A percentile compares a stretch with the other conserved stretches of the same genome.
Conservation (phyloP, 352 stramenopile genomes). For the Globisporangium camurandrum region DNA sequence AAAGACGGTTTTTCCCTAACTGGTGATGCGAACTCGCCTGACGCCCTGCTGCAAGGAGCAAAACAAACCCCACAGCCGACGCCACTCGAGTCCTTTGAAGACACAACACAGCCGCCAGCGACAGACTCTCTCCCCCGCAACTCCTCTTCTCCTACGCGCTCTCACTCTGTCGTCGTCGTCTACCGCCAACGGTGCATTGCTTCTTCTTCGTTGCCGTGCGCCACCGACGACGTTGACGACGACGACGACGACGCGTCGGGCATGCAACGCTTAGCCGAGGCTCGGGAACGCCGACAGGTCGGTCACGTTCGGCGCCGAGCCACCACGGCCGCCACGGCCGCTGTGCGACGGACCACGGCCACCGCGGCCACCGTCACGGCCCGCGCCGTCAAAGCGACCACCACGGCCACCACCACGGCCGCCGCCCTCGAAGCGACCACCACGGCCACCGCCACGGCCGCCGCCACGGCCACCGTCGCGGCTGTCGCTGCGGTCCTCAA, state of each 20-base stretch:
- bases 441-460: conserved; percentile 35
- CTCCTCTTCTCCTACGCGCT: neutral
- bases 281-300: conserved; percentile 83
- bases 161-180: conserved; percentile 13
- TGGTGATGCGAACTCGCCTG: conserved; percentile 47
- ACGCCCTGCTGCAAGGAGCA: no score
- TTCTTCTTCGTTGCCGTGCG: no score
- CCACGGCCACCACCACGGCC: conserved; percentile 46
- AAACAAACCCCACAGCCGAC: neutral
- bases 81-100: neutral
- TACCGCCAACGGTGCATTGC: conserved; percentile 36
- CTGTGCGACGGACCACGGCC: conserved; percentile 20
- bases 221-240: no score
- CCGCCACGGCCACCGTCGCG: no score
- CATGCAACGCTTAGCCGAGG: conserved; percentile 51
- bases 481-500: conserved; percentile 42
- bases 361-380: conserved; percentile 15
- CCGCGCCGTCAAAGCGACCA: no score
- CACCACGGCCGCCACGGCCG: conserved; percentile 38
- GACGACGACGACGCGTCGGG: conserved; percentile 13
- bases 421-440: conserved; percentile 21
- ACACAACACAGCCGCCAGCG: conserved; percentile 4
- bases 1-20: conserved; percentile 63
- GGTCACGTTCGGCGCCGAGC: conserved; percentile 51
- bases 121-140: no score